Evolutionary conservation across 139 green algal genomes (phyloP).

Genomic region (Chlamydomonas sp.): DNA sequence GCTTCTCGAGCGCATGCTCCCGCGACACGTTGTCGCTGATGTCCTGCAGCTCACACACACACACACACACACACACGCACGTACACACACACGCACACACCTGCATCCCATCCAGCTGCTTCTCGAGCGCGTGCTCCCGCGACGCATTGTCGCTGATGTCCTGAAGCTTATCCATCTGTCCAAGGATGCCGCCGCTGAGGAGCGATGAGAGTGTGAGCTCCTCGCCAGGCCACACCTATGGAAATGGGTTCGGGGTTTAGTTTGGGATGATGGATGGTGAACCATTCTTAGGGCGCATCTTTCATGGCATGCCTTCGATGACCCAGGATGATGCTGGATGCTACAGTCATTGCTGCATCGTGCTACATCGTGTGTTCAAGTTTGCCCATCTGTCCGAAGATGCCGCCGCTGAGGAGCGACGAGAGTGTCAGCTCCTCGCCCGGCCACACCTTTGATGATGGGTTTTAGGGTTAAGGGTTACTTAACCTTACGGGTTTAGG

Average conservation of each 20-base stretch:
- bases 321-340: too few relatives aligned
- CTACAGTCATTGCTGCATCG: too few relatives aligned
- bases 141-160: constrained; percentile 40
- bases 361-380: constrained; percentile 37
- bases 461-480: too few relatives aligned
- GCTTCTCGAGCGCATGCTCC: constrained; percentile 46
- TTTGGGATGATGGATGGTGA: too few relatives aligned
- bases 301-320: too few relatives aligned
- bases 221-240: constrained; percentile 15
- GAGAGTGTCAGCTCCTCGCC: constrained; percentile 21
- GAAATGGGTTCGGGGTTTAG: too few relatives aligned
- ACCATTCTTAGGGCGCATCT: too few relatives aligned
- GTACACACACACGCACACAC: constrained; percentile 11
- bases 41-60: constrained; percentile 25
- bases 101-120: constrained; percentile 52
- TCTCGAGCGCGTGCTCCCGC: constrained; percentile 46
- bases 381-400: constrained; percentile 15
- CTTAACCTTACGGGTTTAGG: too few relatives aligned
- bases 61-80: background rate
- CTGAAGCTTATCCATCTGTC: constrained; percentile 22
- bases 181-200: constrained; percentile 14
- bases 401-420: constrained; percentile 19
- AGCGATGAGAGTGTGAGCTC: constrained; percentile 24
- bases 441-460: too few relatives aligned
- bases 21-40: constrained; percentile 37